Percentiles rank a stretch among this genome's conserved stretches.
These are phyloP conservation scores for Whalleya microplaca DNA, from an alignment of 2,329 filamentous ascomycete species.

Conservation along the genomic window DNA sequence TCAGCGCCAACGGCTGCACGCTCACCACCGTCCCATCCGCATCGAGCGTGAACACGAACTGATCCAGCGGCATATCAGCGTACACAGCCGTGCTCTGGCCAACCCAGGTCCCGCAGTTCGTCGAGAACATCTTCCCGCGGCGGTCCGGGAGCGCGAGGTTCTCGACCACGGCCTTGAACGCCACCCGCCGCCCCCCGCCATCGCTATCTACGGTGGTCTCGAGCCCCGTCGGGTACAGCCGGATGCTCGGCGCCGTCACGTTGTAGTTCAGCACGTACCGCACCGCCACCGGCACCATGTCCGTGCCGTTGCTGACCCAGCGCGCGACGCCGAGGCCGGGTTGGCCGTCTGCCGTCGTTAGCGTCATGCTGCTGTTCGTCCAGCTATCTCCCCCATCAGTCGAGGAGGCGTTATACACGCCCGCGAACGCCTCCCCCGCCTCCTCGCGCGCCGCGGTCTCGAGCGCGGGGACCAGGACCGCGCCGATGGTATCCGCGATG, in stretches of 20 bases:
- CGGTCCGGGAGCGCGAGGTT: slow-evolving; percentile 27
- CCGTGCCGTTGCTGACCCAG: slow-evolving; percentile 36
- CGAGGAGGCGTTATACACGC: slow-evolving; percentile 21
- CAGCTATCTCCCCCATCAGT: background rate
- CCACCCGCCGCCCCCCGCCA: slow-evolving; percentile 15
- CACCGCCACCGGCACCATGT: slow-evolving; percentile 33
- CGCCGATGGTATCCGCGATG: slow-evolving; percentile 33
- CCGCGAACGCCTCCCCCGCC: slow-evolving; percentile 26
- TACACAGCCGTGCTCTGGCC: slow-evolving; percentile 33
- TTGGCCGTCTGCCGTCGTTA: slow-evolving; percentile 27
- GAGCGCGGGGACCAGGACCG: slow-evolving; percentile 29
- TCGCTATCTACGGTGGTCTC: slow-evolving; percentile 9
- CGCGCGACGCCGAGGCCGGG: slow-evolving; percentile 32
- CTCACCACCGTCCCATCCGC: slow-evolving; percentile 24
- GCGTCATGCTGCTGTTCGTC: slow-evolving; percentile 26
- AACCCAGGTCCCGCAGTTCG: slow-evolving; percentile 37
- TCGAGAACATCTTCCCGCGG: slow-evolving; percentile 31
- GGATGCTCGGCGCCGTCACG: slow-evolving; percentile 29
- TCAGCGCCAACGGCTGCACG: slow-evolving; percentile 32
- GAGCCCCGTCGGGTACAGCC: slow-evolving; percentile 35
- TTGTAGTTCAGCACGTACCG: slow-evolving; percentile 33
- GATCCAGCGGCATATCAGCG: slow-evolving; percentile 35
- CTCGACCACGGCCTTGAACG: slow-evolving; percentile 36
- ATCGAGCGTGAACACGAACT: slow-evolving; percentile 35
- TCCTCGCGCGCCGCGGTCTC: slow-evolving; percentile 31